phyloP scores from a whole-genome alignment of 2,329 filamentous ascomycete genomes.

The Dactylella cylindrospora region DNA sequence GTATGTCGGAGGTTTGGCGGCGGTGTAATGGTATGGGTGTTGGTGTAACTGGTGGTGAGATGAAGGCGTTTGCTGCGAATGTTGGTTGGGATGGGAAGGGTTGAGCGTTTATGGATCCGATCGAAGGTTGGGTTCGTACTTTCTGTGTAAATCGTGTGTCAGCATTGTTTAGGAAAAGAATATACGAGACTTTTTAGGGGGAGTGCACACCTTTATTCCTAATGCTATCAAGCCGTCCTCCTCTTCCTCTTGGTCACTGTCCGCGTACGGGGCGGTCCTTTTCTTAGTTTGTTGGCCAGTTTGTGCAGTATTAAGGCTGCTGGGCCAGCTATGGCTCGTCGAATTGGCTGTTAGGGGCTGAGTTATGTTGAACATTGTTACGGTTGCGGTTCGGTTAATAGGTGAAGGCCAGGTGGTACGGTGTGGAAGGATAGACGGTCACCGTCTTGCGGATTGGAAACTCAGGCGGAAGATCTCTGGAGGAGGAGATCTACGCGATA shows the following conservation, averaged over 20 bases:
- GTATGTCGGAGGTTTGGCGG: conserved; percentile 25
- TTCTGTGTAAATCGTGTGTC: conserved; percentile 11
- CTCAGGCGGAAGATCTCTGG: too few relatives aligned
- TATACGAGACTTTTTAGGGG: too few relatives aligned
- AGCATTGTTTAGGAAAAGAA: neutral
- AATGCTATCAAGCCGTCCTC: conserved; percentile 10
- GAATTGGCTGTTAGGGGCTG: too few relatives aligned
- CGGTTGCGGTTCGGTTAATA: too few relatives aligned
- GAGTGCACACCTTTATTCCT: conserved; percentile 17
- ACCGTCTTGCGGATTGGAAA: too few relatives aligned
- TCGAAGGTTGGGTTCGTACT: conserved; percentile 6
- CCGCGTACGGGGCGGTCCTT: conserved; percentile 31
- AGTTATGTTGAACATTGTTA: too few relatives aligned
- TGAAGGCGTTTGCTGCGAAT: conserved; percentile 39
- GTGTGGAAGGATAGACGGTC: too few relatives aligned
- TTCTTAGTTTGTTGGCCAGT: conserved; percentile 20
- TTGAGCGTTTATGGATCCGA: neutral
- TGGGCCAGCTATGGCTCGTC: conserved; percentile 10
- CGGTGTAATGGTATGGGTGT: conserved; percentile 11
- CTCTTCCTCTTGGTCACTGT: conserved; percentile 39
- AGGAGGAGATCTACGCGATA: too few relatives aligned
- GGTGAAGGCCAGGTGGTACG: too few relatives aligned
- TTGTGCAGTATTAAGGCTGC: neutral
- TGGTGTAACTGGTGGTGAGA: conserved; percentile 30
- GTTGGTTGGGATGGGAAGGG: conserved; percentile 9